Base-by-base conservation (phyloP, 192 early-diverging fungal species). In the Backusella morwellensis region DNA sequence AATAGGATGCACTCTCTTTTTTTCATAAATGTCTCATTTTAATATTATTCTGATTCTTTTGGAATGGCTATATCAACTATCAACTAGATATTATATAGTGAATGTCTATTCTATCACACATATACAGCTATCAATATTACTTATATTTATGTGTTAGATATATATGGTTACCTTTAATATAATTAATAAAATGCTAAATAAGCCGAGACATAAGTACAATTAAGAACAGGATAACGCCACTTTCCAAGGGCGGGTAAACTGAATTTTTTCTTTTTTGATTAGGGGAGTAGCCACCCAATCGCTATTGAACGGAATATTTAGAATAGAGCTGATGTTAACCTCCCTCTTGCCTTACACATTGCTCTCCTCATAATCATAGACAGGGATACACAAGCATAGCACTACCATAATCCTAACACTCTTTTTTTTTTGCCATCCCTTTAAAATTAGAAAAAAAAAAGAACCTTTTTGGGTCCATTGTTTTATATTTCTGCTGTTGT, bases 261-360 rank as follows among this genome's bases (percentile, higher is more conserved):
- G 56, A 63, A 26, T 14, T n/a, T n/a, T 50, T 50, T 50, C 17
- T 7, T 17, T 44, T 50, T 50, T 11, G 21, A 63, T 29, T 29
- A 63, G 56, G 56, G 56, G 56, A 63, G 2, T 63, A 63, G 56
- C 56, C 56, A 63, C 56, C 47, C 56, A 29, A 29, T 29, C 26
- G 23, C 23, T 26, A 63, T 29, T 63, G 23, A 63, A 63, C 56
- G 23, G 23, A 63, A 70, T 70, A 70, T 70, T 70, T 70, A 70
- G 68, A 70, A 70, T 70, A 26, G 19, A 40, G 21, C 68, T 70
- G 68, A 70, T 70, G 38, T 70, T 70, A 70, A 41, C 68, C 68
- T 38, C 68, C 36, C 36, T 38, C 35, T 70, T 70, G 21, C n/a
- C 35, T 23, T 70, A 40, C 68, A 34, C 35, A 23, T 70, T 70